Base-by-base conservation (phyloP, 1,284 basidiomycete genomes). In the Rhodotorula sp. region DNA sequence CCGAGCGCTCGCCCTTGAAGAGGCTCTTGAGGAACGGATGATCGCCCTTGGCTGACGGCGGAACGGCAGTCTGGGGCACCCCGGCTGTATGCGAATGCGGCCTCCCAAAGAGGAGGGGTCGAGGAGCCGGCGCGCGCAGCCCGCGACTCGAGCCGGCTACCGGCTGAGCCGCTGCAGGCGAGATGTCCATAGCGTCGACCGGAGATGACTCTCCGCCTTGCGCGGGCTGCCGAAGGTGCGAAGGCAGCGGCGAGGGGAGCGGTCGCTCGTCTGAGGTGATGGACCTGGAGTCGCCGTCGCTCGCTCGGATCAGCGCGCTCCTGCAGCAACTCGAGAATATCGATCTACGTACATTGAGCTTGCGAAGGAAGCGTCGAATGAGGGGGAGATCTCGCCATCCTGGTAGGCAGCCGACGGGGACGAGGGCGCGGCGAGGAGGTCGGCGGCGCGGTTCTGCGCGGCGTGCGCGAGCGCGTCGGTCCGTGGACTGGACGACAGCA, bases 311-410 rank as follows among this genome's bases (percentile, higher is more conserved):
- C 44, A 67, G 53, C 49, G 21, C 23, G n/a, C 14, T 10, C 44
- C 52, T n/a, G 7, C 41, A 25, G 4, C 14, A 21, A 17, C 27
- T 9, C 25, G 21, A 5, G 3, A 10, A 34, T n/a, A 42, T 7
- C 19, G 45, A 0, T 5, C 2, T 17, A 65, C 75, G 23, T 23
- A 74, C 75, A 76, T 76, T 9, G 75, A 76, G 49, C 71, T 72
- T 21, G 73, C 73, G 48, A 76, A 76, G 42, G 75, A 76, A 7
- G 75, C 71, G 50, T 76, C 75, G 17, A 76, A 73, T 19, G 73
- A 64, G 1, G 75, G 75, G 8, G 66, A 69, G 58, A 76, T 65
- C 50, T 76, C 75, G 45, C 74, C 74, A 62, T 70, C 61, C 23
- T 66, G 60, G 66, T 74, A 74, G 10, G 67, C 60, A 4, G 53